phyloP scores from a whole-genome alignment of 805 yeast species.

The Metschnikowia chrysomelidarum region DNA sequence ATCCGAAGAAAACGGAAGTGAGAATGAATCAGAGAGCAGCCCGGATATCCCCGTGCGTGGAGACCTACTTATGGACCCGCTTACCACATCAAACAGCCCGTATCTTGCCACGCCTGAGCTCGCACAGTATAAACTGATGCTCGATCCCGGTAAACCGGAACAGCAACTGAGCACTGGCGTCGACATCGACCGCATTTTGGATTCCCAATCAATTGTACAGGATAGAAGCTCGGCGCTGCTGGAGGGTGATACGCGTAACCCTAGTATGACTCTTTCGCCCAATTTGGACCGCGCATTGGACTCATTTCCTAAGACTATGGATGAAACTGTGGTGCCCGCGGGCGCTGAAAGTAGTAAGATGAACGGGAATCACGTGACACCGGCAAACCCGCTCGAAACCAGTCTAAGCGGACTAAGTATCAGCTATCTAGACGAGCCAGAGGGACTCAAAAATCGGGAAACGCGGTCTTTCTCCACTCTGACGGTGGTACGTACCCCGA shows the following conservation, averaged over 20 bases:
- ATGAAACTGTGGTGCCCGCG: slow-evolving; percentile 1
- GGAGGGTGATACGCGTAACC: background rate
- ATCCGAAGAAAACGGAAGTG: no score
- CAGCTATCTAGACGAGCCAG: slow-evolving; percentile 2
- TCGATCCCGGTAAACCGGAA: slow-evolving; percentile 19
- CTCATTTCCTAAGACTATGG: background rate
- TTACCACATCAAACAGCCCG: slow-evolving; percentile 8
- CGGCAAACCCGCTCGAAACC: background rate
- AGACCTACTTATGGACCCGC: slow-evolving; percentile 10
- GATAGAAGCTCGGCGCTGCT: slow-evolving; percentile 7
- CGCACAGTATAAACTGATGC: slow-evolving; percentile 16
- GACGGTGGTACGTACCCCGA: slow-evolving; percentile 26
- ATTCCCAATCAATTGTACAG: no score
- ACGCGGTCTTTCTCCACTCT: slow-evolving; percentile 19
- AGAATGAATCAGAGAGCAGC: no score
- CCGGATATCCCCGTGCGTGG: slow-evolving; percentile 17
- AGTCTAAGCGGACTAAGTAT: slow-evolving; percentile 5
- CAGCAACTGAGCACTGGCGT: slow-evolving; percentile 4
- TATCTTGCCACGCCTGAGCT: slow-evolving; percentile 19
- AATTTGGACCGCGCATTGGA: no score
- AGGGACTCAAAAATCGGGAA: slow-evolving; percentile 2
- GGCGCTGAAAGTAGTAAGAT: no score
- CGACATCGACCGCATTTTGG: slow-evolving; percentile 22
- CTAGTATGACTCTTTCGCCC: background rate
- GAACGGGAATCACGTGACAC: no score